Conservation (phyloP, 1,284 basidiomycete genomes). For the Ustilago hordei region DNA sequence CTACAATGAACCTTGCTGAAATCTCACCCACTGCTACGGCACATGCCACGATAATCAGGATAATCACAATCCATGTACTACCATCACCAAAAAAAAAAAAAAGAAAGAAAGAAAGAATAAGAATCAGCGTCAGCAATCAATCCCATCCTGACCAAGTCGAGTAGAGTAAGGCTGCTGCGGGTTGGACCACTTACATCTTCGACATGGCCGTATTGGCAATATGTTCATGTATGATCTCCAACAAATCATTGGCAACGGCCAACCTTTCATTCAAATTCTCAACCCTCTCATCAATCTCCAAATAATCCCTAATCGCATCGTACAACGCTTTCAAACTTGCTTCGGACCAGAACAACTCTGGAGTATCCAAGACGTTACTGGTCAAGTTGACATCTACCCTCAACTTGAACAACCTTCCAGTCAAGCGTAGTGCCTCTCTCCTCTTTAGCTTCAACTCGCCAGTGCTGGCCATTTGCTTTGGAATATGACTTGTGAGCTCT, state of each 20-base stretch:
- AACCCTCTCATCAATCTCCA: constrained; percentile 88
- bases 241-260: constrained; percentile 79
- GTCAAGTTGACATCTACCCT: constrained; percentile 91
- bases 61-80: constrained; percentile 90
- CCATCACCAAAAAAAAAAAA: background rate
- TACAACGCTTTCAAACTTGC: constrained; percentile 89
- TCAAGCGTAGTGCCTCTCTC: constrained; percentile 85
- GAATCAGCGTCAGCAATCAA: background rate
- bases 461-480: constrained; percentile 82
- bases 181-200: constrained; percentile 59
- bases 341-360: constrained; percentile 95
- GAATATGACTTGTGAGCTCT: constrained; percentile 83
- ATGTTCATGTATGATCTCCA: constrained; percentile 88
- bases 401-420: constrained; percentile 87
- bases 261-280: constrained; percentile 89
- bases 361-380: constrained; percentile 90
- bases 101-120: background rate
- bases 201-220: constrained; percentile 87
- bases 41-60: constrained; percentile 88
- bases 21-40: constrained; percentile 89
- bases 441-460: constrained; percentile 83
- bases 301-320: constrained; percentile 92
- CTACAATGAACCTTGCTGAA: constrained; percentile 80
- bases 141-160: background rate
- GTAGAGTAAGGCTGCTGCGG: background rate